A percentile compares a stretch with the other conserved stretches of the same genome.
phyloP scores from a whole-genome alignment of 768 basidiomycete genomes.

The Serendipita sp. region DNA sequence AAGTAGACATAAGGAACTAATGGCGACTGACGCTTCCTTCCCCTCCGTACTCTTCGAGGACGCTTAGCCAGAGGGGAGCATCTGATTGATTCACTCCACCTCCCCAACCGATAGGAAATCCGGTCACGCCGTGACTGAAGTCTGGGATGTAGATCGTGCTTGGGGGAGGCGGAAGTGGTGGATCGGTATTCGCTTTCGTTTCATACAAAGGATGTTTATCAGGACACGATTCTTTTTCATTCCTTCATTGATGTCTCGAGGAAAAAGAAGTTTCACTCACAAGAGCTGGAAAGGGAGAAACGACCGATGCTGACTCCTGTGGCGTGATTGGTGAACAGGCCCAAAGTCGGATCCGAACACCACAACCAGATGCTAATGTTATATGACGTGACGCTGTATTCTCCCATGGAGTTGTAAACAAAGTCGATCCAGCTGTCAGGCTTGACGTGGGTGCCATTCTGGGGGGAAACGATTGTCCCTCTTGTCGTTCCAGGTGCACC shows the following conservation, averaged over 20 bases:
- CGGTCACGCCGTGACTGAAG: not conserved
- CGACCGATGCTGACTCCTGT: slow-evolving; percentile 29
- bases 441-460: slow-evolving; percentile 21
- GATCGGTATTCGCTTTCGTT: not conserved
- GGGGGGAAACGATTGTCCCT: slow-evolving; percentile 18
- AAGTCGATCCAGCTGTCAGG: slow-evolving; percentile 29
- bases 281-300: slow-evolving; percentile 16
- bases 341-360: slow-evolving; percentile 17
- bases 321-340: slow-evolving; percentile 17
- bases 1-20: no score
- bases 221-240: not conserved
- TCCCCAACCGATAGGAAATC: not conserved
- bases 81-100: not conserved
- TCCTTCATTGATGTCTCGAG: not conserved
- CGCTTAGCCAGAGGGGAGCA: not conserved
- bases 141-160: not conserved
- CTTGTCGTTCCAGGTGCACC: not conserved
- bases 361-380: slow-evolving; percentile 27
- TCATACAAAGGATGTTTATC: no score
- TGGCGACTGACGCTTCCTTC: not conserved
- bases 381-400: slow-evolving; percentile 28
- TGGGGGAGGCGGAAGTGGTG: not conserved
- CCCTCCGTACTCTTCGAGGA: slow-evolving; percentile 1
- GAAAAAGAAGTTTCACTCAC: not conserved
- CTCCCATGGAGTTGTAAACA: slow-evolving; percentile 23